Evolutionary conservation across 371 early-diverging fungal species (phyloP), one percentile per base, ranked within the genome.

Genomic region (Chytridium lagenaria): DNA sequence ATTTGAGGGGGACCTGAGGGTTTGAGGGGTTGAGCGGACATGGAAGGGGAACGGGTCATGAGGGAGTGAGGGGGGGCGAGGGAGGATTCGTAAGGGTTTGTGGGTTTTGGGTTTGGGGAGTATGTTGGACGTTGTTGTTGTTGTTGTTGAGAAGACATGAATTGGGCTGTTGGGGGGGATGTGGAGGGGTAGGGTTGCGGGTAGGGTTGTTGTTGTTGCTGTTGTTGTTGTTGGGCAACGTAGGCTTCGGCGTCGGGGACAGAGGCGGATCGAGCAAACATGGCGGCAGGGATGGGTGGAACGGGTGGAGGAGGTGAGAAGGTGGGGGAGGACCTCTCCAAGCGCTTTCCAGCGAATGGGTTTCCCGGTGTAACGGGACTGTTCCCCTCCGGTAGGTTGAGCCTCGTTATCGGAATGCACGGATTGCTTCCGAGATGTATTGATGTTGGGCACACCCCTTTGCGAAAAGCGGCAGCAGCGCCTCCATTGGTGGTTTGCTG

Each of bases 221-320:
- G 19, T 44, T 12, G 44, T 44, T 44, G 44, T n/a, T n/a, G n/a
- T n/a, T n/a, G n/a, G 44, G 7, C 19, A 12, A 12, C 12, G 44
- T 12, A 44, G 7, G 12, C 44, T 19, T 52, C 55, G 23, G 23
- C 34, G 5, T 61, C 61, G 7, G 61, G 61, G 10, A 61, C 37
- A 26, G 61, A 61, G 3, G 36, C 61, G 30, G 36, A 31, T 12
- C 61, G 3, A 2, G 34, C 61, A 34, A 33, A 34, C 40, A 22
- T 19, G 19, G 12, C 44, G 30, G 12, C 49, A 15, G 69, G 55
- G 38, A 69, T 51, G 52, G 69, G 52, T 15, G 49, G 69, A 7
- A 39, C 57, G 40, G 52, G 59, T 23, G 61, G 61, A 34, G 61
- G 61, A 37, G 61, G 61, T 61, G 61, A 37, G 61, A 61, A 34